Conservation (phyloP, 2,329 filamentous ascomycete genomes). For the Aureobasidium sp. region DNA sequence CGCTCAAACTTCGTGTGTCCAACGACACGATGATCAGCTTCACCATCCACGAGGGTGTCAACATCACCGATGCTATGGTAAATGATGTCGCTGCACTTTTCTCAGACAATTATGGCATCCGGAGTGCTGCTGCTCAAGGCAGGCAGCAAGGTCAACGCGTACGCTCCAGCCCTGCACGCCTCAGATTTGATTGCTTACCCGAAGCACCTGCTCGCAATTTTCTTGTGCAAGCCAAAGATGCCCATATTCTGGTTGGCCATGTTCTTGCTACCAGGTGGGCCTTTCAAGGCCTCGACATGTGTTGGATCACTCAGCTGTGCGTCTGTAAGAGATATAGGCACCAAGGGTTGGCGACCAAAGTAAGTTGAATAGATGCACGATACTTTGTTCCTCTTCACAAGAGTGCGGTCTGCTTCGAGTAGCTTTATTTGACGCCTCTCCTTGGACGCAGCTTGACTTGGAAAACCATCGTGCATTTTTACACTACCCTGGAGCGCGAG, state of each 20-base stretch:
- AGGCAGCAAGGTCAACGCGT: constrained; percentile 1
- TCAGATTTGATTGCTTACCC: neutral
- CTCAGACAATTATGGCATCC: constrained; percentile 2
- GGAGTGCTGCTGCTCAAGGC: neutral
- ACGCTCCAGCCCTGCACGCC: neutral
- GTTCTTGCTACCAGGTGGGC: constrained; percentile 1
- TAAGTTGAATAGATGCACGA: neutral
- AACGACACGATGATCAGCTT: neutral
- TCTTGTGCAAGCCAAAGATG: neutral
- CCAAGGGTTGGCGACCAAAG: constrained; percentile 7
- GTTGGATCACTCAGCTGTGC: constrained; percentile 10
- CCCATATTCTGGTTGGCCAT: neutral
- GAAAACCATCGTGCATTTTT: neutral
- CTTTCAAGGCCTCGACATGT: neutral
- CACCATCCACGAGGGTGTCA: neutral
- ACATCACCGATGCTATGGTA: neutral
- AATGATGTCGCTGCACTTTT: neutral
- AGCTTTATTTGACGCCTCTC: neutral
- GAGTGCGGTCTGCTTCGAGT: neutral
- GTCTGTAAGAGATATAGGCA: neutral
- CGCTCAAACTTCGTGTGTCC: neutral
- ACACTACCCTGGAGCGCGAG: neutral
- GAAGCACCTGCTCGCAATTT: neutral
- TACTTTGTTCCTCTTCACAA: neutral
- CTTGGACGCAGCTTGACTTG: neutral